Percentiles rank a stretch among this genome's conserved stretches.
Evolutionary conservation across 129 eudicot genomes (phyloP).

Genomic region (Saposhnikovia divaricata): DNA sequence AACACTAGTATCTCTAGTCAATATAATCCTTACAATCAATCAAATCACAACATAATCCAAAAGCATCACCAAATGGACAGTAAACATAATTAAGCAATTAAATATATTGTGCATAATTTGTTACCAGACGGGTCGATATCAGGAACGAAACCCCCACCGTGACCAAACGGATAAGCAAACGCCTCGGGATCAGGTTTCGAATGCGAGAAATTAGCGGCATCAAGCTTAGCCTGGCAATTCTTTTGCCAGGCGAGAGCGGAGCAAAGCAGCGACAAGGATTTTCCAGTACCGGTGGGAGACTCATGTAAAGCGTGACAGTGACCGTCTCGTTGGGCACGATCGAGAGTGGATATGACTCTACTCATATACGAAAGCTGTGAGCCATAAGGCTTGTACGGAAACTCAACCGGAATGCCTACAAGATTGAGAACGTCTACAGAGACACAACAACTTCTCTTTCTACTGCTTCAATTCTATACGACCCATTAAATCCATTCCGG

Average conservation of each 20-base stretch:
- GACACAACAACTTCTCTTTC: no score
- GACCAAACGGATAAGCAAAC: conserved; percentile 44
- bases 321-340: conserved; percentile 71
- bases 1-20: no score
- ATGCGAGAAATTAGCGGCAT: conserved; percentile 18
- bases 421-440: conserved; percentile 44
- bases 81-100: background rate
- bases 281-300: conserved; percentile 96
- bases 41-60: no score
- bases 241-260: conserved; percentile 89
- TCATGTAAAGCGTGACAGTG: conserved; percentile 83
- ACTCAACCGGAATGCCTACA: conserved; percentile 76
- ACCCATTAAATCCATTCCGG: no score
- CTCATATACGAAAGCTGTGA: conserved; percentile 84
- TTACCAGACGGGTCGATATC: conserved; percentile 56
- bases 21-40: no score
- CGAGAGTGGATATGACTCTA: conserved; percentile 71
- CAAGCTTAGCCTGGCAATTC: conserved; percentile 30
- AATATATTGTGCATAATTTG: no score
- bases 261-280: conserved; percentile 83
- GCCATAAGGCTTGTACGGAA: conserved; percentile 86
- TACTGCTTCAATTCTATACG: no score
- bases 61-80: no score
- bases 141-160: conserved; percentile 82
- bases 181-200: conserved; percentile 60